Evolutionary conservation across 371 early-diverging fungal genomes (phyloP).

Genomic region (Mortierella sp.): DNA sequence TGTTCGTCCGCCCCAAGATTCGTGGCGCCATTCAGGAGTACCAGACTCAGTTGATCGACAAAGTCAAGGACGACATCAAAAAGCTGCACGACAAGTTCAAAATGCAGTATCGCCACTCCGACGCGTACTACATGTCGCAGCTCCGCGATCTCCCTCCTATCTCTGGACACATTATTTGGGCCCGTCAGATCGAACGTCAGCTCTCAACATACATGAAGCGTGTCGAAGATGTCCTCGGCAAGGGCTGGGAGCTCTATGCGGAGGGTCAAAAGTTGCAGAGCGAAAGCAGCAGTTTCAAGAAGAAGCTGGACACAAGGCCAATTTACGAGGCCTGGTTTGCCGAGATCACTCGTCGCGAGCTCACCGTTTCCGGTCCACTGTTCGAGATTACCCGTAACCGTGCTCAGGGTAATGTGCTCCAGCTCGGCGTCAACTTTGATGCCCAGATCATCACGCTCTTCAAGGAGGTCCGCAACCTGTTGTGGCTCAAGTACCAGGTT

Average conservation of each 20-base stretch:
- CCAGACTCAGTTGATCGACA: slow-evolving; percentile 96
- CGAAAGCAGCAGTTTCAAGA: slow-evolving; percentile 93
- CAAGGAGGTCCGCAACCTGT: slow-evolving; percentile 96
- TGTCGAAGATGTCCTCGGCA: slow-evolving; percentile 97
- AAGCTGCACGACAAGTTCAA: slow-evolving; percentile 97
- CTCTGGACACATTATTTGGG: slow-evolving; percentile 97
- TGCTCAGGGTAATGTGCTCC: slow-evolving; percentile 81
- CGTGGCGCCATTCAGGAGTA: slow-evolving; percentile 99
- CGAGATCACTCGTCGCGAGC: slow-evolving; percentile 89
- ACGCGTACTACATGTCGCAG: slow-evolving; percentile 91
- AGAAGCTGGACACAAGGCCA: slow-evolving; percentile 90
- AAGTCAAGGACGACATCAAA: slow-evolving; percentile 97
- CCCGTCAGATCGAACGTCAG: slow-evolving; percentile 98
- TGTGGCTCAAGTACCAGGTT: slow-evolving; percentile 94
- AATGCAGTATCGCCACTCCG: slow-evolving; percentile 90
- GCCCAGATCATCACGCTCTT: slow-evolving; percentile 94
- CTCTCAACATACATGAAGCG: slow-evolving; percentile 95
- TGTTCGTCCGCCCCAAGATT: slow-evolving; percentile 99
- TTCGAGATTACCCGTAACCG: slow-evolving; percentile 92
- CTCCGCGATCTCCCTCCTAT: slow-evolving; percentile 95
- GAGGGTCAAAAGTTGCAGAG: slow-evolving; percentile 95
- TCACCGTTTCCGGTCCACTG: slow-evolving; percentile 91
- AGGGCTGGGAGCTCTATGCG: slow-evolving; percentile 97
- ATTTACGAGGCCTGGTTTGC: slow-evolving; percentile 95
- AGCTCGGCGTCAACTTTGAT: slow-evolving; percentile 95